phyloP scores from a whole-genome alignment of 208 protist species.

The Leishmania lainsoni region DNA sequence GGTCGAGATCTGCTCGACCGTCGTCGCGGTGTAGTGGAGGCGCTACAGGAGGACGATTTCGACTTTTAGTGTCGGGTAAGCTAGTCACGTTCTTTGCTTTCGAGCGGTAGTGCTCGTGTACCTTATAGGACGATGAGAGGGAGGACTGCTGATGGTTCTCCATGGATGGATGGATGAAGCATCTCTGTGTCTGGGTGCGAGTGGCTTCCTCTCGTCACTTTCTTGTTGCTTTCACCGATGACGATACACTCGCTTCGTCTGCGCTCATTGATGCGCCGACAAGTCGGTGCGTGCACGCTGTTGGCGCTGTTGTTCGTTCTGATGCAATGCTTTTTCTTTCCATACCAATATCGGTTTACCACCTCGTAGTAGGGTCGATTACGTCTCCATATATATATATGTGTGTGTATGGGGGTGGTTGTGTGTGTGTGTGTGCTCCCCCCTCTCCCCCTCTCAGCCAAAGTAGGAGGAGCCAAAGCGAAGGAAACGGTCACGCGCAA shows the following conservation, averaged over 20 bases:
- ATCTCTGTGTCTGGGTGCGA: neutral
- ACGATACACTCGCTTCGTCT: too few relatives aligned
- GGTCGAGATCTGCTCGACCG: slow-evolving; percentile 24
- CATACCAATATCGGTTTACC: too few relatives aligned
- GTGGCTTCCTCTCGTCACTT: too few relatives aligned
- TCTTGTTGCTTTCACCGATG: too few relatives aligned
- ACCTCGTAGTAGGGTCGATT: too few relatives aligned
- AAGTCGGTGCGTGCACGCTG: too few relatives aligned
- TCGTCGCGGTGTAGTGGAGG: slow-evolving; percentile 22
- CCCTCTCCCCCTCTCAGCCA: neutral
- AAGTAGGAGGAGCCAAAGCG: neutral
- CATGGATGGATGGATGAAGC: neutral
- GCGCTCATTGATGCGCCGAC: too few relatives aligned
- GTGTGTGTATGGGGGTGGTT: neutral
- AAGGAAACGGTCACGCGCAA: neutral
- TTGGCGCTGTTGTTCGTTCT: too few relatives aligned
- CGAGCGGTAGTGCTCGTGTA: neutral
- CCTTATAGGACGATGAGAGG: neutral
- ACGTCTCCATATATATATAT: neutral
- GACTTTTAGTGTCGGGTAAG: slow-evolving; percentile 40
- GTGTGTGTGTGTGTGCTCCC: neutral
- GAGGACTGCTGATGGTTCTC: too few relatives aligned
- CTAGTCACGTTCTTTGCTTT: neutral
- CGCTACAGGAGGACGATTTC: slow-evolving; percentile 32
- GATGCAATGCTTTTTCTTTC: too few relatives aligned